These are phyloP conservation scores for Cryptococcus sp. DNA, from an alignment of 1,284 basidiomycete genomes.

Conservation along the genomic window DNA sequence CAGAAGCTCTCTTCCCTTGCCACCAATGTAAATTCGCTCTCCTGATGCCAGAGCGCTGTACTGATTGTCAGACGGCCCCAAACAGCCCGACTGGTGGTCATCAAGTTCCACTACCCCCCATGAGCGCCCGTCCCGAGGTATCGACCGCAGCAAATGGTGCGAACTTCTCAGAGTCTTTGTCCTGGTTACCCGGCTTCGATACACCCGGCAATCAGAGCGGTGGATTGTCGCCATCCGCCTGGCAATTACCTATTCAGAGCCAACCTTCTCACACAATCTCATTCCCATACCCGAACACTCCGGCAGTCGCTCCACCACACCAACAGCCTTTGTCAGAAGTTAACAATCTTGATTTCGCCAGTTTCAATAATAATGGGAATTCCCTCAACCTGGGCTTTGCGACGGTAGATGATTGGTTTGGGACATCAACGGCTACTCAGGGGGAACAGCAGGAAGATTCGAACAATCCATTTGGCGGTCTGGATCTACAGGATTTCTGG, in stretches of 20 bases:
- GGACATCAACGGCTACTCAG: conserved; percentile 2
- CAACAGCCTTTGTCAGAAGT: conserved; percentile 32
- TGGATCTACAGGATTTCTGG: conserved; percentile 38
- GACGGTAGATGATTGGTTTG: conserved; percentile 42
- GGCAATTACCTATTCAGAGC: not conserved
- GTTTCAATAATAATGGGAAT: not conserved
- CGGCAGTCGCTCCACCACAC: conserved; percentile 22
- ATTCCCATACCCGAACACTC: conserved; percentile 16
- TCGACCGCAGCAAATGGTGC: not conserved
- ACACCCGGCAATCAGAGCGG: not conserved
- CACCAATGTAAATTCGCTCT: conserved; percentile 11
- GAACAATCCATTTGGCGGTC: conserved; percentile 17
- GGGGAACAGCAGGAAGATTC: conserved; percentile 3
- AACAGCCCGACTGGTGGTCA: conserved; percentile 30
- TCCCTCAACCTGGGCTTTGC: conserved; percentile 30
- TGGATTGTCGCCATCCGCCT: not conserved
- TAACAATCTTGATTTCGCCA: conserved; percentile 3
- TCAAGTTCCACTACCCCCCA: conserved; percentile 25
- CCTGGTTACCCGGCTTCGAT: not conserved
- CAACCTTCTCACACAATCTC: conserved; percentile 3
- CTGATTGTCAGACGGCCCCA: conserved; percentile 16
- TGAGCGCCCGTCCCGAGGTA: not conserved
- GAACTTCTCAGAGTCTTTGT: not conserved
- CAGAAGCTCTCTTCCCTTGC: conserved; percentile 33
- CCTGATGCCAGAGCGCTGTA: not conserved